Percentiles rank a stretch among this genome's conserved stretches.
Evolutionary conservation across 108 stramenopile species (phyloP).

Genomic region (Nitzschia sp.): DNA sequence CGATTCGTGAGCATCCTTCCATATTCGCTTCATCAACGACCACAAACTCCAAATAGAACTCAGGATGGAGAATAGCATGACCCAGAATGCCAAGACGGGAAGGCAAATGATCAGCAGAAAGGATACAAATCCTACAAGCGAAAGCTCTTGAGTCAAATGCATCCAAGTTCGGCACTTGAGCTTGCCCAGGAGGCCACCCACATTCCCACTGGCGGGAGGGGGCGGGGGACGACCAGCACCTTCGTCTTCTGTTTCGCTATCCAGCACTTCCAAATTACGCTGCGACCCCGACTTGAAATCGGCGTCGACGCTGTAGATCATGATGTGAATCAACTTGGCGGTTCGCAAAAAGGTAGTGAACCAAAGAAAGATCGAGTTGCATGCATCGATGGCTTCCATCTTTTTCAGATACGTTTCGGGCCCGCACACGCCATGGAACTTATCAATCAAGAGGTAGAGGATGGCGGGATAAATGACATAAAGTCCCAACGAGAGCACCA

Average conservation of each 20-base stretch:
- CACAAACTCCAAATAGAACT: constrained; percentile 20
- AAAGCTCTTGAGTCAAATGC: constrained; percentile 32
- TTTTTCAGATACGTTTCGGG: constrained; percentile 26
- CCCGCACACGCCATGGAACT: constrained; percentile 40
- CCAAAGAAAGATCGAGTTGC: constrained; percentile 16
- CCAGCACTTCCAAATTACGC: constrained; percentile 5
- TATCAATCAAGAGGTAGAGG: constrained; percentile 34
- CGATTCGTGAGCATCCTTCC: constrained; percentile 23
- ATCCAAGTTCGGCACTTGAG: constrained; percentile 38
- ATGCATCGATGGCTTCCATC: constrained; percentile 25
- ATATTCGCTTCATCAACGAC: constrained; percentile 22
- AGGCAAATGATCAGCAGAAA: constrained; percentile 36
- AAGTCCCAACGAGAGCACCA: constrained; percentile 28
- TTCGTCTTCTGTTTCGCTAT: constrained; percentile 6
- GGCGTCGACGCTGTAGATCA: constrained; percentile 30
- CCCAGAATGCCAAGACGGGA: constrained; percentile 40
- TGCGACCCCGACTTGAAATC: constrained; percentile 21
- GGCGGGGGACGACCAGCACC: background rate
- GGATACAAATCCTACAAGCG: constrained; percentile 23
- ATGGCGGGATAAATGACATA: constrained; percentile 40
- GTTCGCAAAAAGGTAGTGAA: constrained; percentile 30
- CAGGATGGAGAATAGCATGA: constrained; percentile 25
- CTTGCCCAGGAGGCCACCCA: constrained; percentile 10
- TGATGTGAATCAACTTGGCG: constrained; percentile 24
- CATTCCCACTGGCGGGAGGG: background rate